Evolutionary conservation across 2,329 filamentous ascomycete genomes (phyloP).

Genomic region (Diaporthe amygdali): DNA sequence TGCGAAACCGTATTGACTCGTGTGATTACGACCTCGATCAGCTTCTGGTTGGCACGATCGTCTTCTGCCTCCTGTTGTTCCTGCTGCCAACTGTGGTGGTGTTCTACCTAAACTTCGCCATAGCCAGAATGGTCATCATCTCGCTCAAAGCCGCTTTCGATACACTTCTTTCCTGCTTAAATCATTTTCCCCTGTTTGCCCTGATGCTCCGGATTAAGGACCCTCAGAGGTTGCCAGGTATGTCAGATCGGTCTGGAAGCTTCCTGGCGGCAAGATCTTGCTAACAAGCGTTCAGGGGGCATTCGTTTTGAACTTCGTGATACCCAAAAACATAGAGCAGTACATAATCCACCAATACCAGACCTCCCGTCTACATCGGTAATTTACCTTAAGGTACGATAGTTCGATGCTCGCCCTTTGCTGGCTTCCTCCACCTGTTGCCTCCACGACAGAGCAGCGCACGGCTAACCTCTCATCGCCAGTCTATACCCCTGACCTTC

Average conservation of each 20-base stretch:
- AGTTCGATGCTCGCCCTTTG: not conserved
- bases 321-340: constrained; percentile 60
- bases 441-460: not conserved
- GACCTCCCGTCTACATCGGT: constrained; percentile 73
- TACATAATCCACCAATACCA: constrained; percentile 40
- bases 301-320: constrained; percentile 90
- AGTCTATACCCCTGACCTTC: constrained; percentile 89
- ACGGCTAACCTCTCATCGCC: constrained; percentile 7
- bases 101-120: constrained; percentile 95
- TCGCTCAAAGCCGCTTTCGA: constrained; percentile 89
- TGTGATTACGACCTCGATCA: constrained; percentile 99
- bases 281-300: constrained; percentile 59
- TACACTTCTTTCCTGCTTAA: constrained; percentile 89
- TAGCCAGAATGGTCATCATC: constrained; percentile 94
- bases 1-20: constrained; percentile 96
- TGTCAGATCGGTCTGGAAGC: constrained; percentile 28
- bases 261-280: constrained; percentile 14
- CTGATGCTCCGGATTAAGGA: constrained; percentile 97
- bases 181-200: constrained; percentile 97
- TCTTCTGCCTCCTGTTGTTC: constrained; percentile 96
- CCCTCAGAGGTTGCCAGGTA: constrained; percentile 83
- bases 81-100: constrained; percentile 93
- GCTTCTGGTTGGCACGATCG: constrained; percentile 90
- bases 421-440: not conserved
- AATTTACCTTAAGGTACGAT: constrained; percentile 82